Conservation (phyloP, 2,329 filamentous ascomycete species). For the Rachicladosporium sp. region DNA sequence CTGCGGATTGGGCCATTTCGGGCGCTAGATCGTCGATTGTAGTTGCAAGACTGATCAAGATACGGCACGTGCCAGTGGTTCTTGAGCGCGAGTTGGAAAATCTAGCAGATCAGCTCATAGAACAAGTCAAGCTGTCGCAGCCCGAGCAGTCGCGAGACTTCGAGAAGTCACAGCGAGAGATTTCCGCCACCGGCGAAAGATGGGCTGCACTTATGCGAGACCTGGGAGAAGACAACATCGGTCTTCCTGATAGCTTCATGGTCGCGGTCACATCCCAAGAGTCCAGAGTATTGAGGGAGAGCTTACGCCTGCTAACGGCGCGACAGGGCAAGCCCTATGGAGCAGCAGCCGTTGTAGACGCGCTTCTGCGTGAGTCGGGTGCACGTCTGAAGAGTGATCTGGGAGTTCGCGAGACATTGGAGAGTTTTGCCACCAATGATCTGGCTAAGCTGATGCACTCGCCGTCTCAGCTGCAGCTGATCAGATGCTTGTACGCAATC, state of each 20-base stretch:
- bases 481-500: slow-evolving; percentile 50
- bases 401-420: slow-evolving; percentile 30
- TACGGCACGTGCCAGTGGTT: slow-evolving; percentile 18
- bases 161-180: slow-evolving; percentile 54
- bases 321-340: slow-evolving; percentile 56
- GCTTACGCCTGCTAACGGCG: slow-evolving; percentile 37
- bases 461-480: slow-evolving; percentile 53
- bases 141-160: slow-evolving; percentile 75
- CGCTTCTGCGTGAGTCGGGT: slow-evolving; percentile 35
- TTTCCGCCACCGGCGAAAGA: slow-evolving; percentile 54
- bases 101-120: slow-evolving; percentile 49
- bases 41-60: slow-evolving; percentile 18
- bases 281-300: slow-evolving; percentile 33
- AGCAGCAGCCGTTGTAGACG: slow-evolving; percentile 47
- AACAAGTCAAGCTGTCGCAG: slow-evolving; percentile 58
- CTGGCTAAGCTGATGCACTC: slow-evolving; percentile 51
- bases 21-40: slow-evolving; percentile 32
- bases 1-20: slow-evolving; percentile 40
- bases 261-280: slow-evolving; percentile 24
- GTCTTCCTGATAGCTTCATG: slow-evolving; percentile 14
- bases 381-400: slow-evolving; percentile 28
- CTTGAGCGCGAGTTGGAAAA: slow-evolving; percentile 48
- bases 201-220: slow-evolving; percentile 45
- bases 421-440: slow-evolving; percentile 41
- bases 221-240: slow-evolving; percentile 19